These are phyloP conservation scores for Paracoccidioides lutzii DNA, from an alignment of 2,329 filamentous ascomycete species.

Conservation along the genomic window DNA sequence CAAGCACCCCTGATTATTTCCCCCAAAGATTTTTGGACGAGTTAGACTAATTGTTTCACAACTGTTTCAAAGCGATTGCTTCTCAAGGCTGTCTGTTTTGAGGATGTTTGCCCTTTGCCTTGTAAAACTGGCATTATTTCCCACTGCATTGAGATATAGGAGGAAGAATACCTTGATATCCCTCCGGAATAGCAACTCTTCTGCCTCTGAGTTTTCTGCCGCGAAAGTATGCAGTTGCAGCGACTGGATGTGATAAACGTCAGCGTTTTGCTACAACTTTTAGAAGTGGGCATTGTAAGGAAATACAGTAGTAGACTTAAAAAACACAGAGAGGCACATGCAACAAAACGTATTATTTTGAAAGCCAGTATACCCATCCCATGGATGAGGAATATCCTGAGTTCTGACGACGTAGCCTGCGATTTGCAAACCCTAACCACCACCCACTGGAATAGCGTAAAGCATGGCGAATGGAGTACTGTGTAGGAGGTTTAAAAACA, in stretches of 20 bases:
- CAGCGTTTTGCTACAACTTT: not conserved
- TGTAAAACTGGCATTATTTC: not conserved
- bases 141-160: not conserved
- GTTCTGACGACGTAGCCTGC: too few species aligned
- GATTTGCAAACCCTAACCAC: not conserved
- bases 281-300: not conserved
- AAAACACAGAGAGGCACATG: too few species aligned
- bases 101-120: not conserved
- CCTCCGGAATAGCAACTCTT: conserved; percentile 52
- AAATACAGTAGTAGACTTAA: not conserved
- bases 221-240: conserved; percentile 55
- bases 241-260: conserved; percentile 5
- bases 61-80: not conserved
- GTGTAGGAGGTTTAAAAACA: not conserved
- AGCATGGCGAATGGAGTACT: too few species aligned
- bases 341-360: too few species aligned
- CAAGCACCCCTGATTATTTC: conserved; percentile 41
- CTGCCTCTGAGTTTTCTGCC: conserved; percentile 67
- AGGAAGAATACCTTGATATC: conserved; percentile 44
- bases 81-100: not conserved
- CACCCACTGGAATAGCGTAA: not conserved
- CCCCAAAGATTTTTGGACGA: not conserved
- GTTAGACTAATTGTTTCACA: not conserved
- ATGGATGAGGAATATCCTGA: too few species aligned
- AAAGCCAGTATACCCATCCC: too few species aligned